phyloP scores from a whole-genome alignment of 192 early-diverging fungal genomes.

The Pilaira anomala region DNA sequence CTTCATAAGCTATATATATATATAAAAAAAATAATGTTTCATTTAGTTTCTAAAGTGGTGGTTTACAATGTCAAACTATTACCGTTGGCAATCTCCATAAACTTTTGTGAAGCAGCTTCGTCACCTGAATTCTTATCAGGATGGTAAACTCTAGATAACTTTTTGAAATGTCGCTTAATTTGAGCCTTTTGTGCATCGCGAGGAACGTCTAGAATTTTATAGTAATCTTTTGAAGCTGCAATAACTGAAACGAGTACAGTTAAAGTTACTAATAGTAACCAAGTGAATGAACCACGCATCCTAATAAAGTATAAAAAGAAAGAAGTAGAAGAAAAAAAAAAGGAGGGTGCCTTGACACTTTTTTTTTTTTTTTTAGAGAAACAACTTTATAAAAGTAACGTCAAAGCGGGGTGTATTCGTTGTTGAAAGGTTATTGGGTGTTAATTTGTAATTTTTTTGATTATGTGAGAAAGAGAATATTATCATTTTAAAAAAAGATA shows the following conservation, averaged over 20 bases:
- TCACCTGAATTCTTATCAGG: slow-evolving; percentile 84
- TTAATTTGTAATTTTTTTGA: too few species aligned
- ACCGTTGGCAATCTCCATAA: slow-evolving; percentile 25
- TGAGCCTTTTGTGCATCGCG: slow-evolving; percentile 74
- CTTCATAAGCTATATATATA: slow-evolving; percentile 90
- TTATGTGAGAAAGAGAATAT: too few species aligned
- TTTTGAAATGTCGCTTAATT: slow-evolving; percentile 94
- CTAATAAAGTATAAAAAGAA: background rate
- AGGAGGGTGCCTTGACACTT: background rate
- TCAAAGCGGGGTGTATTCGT: too few species aligned
- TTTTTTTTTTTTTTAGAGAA: slow-evolving; percentile 1
- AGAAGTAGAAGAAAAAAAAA: background rate
- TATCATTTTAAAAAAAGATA: too few species aligned
- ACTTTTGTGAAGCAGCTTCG: slow-evolving; percentile 13
- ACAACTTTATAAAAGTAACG: too few species aligned
- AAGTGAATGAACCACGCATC: background rate
- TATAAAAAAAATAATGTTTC: slow-evolving; percentile 65
- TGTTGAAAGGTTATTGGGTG: slow-evolving; percentile 1
- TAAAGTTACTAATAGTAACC: background rate
- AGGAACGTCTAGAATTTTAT: slow-evolving; percentile 74
- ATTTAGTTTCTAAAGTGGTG: slow-evolving; percentile 44
- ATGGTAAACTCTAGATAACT: slow-evolving; percentile 83
- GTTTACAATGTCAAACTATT: background rate
- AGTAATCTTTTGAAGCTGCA: slow-evolving; percentile 33
- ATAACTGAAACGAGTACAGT: slow-evolving; percentile 2